Evolutionary conservation across 1,284 basidiomycete species (phyloP).

Genomic region (Fomes fomentarius): DNA sequence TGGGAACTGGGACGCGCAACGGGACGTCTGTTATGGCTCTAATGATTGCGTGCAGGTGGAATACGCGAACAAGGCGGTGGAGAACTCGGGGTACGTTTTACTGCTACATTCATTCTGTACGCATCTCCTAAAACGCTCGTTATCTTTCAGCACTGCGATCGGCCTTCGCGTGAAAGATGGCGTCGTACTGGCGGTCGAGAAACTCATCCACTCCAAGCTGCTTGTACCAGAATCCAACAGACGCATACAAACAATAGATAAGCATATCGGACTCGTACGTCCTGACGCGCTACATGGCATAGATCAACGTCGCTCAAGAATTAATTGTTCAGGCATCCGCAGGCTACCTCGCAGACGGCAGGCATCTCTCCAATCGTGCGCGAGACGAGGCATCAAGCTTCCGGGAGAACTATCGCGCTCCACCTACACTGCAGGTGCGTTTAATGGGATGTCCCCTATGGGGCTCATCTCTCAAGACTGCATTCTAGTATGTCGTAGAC

Average conservation of each 20-base stretch:
- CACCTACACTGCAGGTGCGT: slow-evolving; percentile 81
- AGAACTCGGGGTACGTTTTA: slow-evolving; percentile 87
- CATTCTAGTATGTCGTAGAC: slow-evolving; percentile 73
- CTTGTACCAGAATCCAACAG: slow-evolving; percentile 93
- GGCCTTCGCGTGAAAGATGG: slow-evolving; percentile 94
- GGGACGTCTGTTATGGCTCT: slow-evolving; percentile 15
- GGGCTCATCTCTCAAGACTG: slow-evolving; percentile 5
- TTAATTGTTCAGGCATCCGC: slow-evolving; percentile 76
- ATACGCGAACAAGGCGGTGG: slow-evolving; percentile 98
- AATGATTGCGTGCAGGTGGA: slow-evolving; percentile 69
- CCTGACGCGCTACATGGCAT: not conserved
- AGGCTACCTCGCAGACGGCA: slow-evolving; percentile 93
- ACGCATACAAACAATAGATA: slow-evolving; percentile 92
- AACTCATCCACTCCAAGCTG: slow-evolving; percentile 96
- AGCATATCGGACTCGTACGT: slow-evolving; percentile 87
- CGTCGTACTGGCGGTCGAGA: slow-evolving; percentile 94
- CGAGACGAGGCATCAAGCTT: slow-evolving; percentile 84
- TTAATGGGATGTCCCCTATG: not conserved
- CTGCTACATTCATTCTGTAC: not conserved
- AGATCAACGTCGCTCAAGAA: not conserved
- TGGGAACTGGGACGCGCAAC: slow-evolving; percentile 37
- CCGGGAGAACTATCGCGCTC: slow-evolving; percentile 77
- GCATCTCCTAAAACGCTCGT: not conserved
- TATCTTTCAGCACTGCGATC: slow-evolving; percentile 74
- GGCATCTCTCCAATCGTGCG: slow-evolving; percentile 86